Conservation (phyloP, 257 asterid genomes). For the Cynanchum wilfordii region DNA sequence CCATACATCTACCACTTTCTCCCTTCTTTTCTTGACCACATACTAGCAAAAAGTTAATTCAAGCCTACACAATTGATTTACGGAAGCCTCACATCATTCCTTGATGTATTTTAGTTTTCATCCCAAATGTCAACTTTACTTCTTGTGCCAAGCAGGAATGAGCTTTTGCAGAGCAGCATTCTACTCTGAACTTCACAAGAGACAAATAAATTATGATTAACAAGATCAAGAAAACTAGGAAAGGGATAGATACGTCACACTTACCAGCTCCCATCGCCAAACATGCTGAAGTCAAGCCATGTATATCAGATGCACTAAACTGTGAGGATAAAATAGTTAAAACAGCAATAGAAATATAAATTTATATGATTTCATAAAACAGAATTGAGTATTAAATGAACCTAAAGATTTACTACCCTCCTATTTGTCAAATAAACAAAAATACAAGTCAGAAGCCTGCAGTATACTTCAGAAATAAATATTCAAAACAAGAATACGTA, state of each 20-base stretch:
- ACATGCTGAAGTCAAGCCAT: not conserved
- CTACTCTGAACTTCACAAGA: not conserved
- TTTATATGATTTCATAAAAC: not conserved
- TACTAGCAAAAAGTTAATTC: not conserved
- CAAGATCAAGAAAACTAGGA: not conserved
- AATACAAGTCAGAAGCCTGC: not conserved
- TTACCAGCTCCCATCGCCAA: slow-evolving; percentile 1
- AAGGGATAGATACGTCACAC: not conserved
- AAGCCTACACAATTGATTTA: not conserved
- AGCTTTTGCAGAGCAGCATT: not conserved
- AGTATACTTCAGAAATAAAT: not conserved
- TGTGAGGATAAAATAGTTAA: not conserved
- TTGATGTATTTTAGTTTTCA: not conserved
- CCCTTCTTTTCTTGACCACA: not conserved
- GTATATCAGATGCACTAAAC: not conserved
- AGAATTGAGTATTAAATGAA: not conserved
- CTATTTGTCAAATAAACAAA: not conserved
- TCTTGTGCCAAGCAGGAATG: not conserved
- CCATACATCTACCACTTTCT: not conserved
- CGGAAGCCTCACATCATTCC: not conserved
- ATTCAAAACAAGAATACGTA: not conserved
- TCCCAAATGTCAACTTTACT: not conserved
- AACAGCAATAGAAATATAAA: not conserved
- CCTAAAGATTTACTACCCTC: not conserved
- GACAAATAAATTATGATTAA: not conserved